Conservation (phyloP, 768 basidiomycete species). For the Rhizopogon roseolus region DNA sequence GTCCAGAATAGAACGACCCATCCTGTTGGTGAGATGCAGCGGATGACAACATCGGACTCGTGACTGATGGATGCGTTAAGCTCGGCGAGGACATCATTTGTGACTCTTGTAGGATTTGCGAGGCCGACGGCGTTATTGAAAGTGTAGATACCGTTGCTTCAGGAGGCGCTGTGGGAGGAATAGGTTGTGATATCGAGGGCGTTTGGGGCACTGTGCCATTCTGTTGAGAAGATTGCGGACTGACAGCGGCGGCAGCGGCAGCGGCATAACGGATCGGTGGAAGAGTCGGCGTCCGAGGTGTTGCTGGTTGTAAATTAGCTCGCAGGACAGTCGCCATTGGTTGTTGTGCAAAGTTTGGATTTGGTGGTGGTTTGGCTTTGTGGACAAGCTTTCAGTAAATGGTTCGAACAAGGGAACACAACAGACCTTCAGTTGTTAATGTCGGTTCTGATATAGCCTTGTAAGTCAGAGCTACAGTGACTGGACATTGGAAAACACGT, state of each 20-base stretch:
- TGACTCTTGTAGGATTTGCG: conserved; percentile 30
- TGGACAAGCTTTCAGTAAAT: conserved; percentile 8
- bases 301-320: conserved; percentile 56
- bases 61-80: conserved; percentile 78
- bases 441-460: conserved; percentile 52
- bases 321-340: conserved; percentile 76
- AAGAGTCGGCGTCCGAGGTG: conserved; percentile 46
- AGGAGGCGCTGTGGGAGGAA: conserved; percentile 31
- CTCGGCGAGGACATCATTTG: conserved; percentile 65
- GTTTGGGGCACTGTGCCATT: conserved; percentile 31
- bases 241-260: conserved; percentile 62
- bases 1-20: conserved; percentile 66
- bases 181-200: conserved; percentile 35
- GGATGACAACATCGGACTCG: conserved; percentile 78
- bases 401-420: neutral
- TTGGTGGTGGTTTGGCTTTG: conserved; percentile 69
- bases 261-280: conserved; percentile 88
- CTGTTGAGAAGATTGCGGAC: conserved; percentile 20
- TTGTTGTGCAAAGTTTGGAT: conserved; percentile 76
- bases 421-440: conserved; percentile 54
- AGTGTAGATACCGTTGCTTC: conserved; percentile 36
- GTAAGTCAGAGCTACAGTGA: conserved; percentile 9
- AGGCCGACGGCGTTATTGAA: conserved; percentile 31
- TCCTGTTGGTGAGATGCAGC: conserved; percentile 60
- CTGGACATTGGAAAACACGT: conserved; percentile 26